A percentile compares a stretch with the other conserved stretches of the same genome.
phyloP scores from a whole-genome alignment of 768 basidiomycete genomes.

The Collybia sp. region DNA sequence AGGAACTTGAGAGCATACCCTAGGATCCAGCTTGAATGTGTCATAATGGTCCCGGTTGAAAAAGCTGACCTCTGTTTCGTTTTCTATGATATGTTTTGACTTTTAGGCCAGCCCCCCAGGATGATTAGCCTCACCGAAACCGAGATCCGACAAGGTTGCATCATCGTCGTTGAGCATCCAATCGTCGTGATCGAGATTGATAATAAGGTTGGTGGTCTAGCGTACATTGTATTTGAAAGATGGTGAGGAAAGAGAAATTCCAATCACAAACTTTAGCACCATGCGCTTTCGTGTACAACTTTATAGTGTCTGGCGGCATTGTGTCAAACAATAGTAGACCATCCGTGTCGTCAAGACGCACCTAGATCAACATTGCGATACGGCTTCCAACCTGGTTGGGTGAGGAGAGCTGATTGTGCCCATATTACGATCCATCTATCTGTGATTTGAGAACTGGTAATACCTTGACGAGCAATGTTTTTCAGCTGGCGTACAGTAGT shows the following conservation, averaged over 20 bases:
- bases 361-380: constrained; percentile 74
- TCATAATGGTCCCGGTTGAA: constrained; percentile 80
- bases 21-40: constrained; percentile 77
- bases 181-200: constrained; percentile 94
- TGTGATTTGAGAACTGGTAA: constrained; percentile 6
- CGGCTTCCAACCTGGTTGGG: constrained; percentile 82
- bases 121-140: constrained; percentile 57
- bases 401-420: constrained; percentile 58
- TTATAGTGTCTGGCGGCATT: constrained; percentile 71
- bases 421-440: constrained; percentile 3
- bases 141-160: constrained; percentile 61
- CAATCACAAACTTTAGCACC: constrained; percentile 74
- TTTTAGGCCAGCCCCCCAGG: not conserved
- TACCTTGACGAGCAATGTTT: constrained; percentile 65
- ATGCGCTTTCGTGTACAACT: constrained; percentile 92
- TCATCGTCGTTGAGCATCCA: constrained; percentile 79
- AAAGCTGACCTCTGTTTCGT: constrained; percentile 93
- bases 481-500: constrained; percentile 82
- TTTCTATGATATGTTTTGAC: constrained; percentile 50
- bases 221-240: not conserved
- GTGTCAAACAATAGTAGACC: constrained; percentile 1
- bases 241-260: too few species aligned
- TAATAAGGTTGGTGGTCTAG: constrained; percentile 95
- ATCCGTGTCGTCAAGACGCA: constrained; percentile 22
- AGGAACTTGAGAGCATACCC: constrained; percentile 35